Evolutionary conservation across 2,329 filamentous ascomycete species (phyloP).

Genomic region (Diplocarpon mali): DNA sequence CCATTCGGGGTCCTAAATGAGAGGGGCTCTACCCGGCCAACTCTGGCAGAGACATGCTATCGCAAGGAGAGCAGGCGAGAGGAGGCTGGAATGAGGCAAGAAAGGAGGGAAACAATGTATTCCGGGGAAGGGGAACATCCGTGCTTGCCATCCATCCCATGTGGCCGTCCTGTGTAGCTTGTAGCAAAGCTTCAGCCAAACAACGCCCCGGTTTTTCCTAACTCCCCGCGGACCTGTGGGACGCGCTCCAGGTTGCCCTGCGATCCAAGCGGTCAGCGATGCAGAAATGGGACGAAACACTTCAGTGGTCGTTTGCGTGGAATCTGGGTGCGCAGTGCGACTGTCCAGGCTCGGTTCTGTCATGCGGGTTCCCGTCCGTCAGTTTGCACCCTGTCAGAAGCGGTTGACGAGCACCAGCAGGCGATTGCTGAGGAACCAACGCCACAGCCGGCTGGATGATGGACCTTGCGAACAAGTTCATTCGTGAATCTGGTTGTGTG

Average conservation of each 20-base stretch:
- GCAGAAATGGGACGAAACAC: conserved; percentile 4
- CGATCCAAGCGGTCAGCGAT: conserved; percentile 15
- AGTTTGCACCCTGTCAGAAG: conserved; percentile 16
- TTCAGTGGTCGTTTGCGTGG: conserved; percentile 15
- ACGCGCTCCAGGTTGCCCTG: conserved; percentile 3
- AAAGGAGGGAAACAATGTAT: background rate
- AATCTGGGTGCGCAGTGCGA: conserved; percentile 5
- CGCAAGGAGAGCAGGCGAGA: background rate
- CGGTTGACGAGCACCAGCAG: conserved; percentile 7
- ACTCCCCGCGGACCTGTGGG: background rate
- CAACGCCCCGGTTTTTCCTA: background rate
- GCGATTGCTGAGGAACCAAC: conserved; percentile 6
- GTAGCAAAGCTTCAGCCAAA: background rate
- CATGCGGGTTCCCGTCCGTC: conserved; percentile 13
- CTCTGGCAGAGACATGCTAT: background rate
- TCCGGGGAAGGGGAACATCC: background rate
- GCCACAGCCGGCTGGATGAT: conserved; percentile 7
- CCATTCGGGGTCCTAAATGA: background rate
- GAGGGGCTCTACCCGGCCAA: background rate
- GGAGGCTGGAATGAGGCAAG: conserved; percentile 8
- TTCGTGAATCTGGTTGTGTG: conserved; percentile 9
- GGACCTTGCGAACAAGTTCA: conserved; percentile 19
- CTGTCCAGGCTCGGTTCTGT: conserved; percentile 10
- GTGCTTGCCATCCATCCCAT: conserved; percentile 2
- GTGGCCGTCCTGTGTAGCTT: conserved; percentile 2